Evolutionary conservation across 1,139 yeast genomes (phyloP).

Genomic region (Lodderomyces oxycetoniae): DNA sequence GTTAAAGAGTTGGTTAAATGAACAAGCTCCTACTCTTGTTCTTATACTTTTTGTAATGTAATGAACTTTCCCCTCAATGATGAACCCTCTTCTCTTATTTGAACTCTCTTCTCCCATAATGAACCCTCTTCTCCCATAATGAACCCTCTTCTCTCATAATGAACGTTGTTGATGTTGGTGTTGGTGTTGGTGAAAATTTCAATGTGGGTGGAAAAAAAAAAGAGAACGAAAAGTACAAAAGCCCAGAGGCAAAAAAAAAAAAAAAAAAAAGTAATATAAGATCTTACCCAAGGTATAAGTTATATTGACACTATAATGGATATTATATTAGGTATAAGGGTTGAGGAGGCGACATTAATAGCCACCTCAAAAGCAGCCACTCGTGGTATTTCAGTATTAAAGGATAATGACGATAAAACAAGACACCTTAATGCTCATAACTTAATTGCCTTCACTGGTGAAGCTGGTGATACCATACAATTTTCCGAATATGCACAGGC

Average conservation of each 20-base stretch:
- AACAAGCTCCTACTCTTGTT: no score
- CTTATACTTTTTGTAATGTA: no score
- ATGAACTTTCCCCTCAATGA: no score
- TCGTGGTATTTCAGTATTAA: slow-evolving; percentile 87
- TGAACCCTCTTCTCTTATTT: no score
- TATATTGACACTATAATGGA: slow-evolving; percentile 52
- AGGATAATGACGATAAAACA: slow-evolving; percentile 86
- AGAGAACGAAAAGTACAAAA: no score
- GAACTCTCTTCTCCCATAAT: no score
- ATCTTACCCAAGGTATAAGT: neutral
- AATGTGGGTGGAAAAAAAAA: no score
- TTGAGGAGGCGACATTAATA: slow-evolving; percentile 72
- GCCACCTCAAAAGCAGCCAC: slow-evolving; percentile 95
- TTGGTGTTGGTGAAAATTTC: no score
- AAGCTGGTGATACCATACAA: slow-evolving; percentile 96
- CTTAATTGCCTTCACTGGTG: slow-evolving; percentile 89
- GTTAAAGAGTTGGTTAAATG: slow-evolving; percentile 19
- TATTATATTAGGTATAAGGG: slow-evolving; percentile 79
- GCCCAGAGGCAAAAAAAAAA: slow-evolving; percentile 2
- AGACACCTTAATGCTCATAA: slow-evolving; percentile 70
- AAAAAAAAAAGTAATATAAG: neutral
- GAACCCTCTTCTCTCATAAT: no score
- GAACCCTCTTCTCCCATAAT: no score
- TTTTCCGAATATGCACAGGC: slow-evolving; percentile 94
- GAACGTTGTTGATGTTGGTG: neutral